These are phyloP conservation scores for Pythium brassicae DNA, from an alignment of 352 stramenopile species.

Conservation along the genomic window DNA sequence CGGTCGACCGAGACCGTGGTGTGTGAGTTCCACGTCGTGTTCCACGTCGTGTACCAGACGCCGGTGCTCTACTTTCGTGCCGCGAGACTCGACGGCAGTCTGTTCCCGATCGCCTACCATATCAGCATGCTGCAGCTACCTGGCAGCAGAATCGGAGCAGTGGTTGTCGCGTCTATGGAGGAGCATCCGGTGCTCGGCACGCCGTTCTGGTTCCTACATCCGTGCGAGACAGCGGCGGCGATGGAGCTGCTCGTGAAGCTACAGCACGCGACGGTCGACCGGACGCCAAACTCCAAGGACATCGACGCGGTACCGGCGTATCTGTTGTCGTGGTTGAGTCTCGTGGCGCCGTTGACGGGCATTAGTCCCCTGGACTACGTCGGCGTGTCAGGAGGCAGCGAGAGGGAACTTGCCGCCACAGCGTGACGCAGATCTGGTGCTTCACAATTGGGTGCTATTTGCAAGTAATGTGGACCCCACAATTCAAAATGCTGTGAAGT, in stretches of 20 bases:
- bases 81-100: slow-evolving; percentile 33
- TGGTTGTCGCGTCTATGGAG: slow-evolving; percentile 54
- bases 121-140: slow-evolving; percentile 26
- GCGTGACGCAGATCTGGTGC: no score
- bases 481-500: no score
- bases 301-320: slow-evolving; percentile 21
- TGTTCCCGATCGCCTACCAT: slow-evolving; percentile 16
- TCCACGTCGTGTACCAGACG: slow-evolving; percentile 69
- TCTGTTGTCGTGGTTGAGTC: slow-evolving; percentile 68
- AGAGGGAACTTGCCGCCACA: no score
- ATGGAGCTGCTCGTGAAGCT: slow-evolving; percentile 56
- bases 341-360: slow-evolving; percentile 60
- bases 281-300: no score
- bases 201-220: slow-evolving; percentile 72
- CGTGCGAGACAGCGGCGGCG: slow-evolving; percentile 64
- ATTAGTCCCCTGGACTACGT: slow-evolving; percentile 16
- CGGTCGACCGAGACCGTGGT: slow-evolving; percentile 24
- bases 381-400: no score
- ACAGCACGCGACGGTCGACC: neutral
- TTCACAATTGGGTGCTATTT: no score
- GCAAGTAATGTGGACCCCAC: no score
- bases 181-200: slow-evolving; percentile 63
- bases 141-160: slow-evolving; percentile 20
- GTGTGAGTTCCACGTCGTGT: slow-evolving; percentile 81
- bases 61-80: slow-evolving; percentile 70